These are phyloP conservation scores for Magnusiomyces suaveolens DNA, from an alignment of 1,139 yeast genomes.

Conservation along the genomic window DNA sequence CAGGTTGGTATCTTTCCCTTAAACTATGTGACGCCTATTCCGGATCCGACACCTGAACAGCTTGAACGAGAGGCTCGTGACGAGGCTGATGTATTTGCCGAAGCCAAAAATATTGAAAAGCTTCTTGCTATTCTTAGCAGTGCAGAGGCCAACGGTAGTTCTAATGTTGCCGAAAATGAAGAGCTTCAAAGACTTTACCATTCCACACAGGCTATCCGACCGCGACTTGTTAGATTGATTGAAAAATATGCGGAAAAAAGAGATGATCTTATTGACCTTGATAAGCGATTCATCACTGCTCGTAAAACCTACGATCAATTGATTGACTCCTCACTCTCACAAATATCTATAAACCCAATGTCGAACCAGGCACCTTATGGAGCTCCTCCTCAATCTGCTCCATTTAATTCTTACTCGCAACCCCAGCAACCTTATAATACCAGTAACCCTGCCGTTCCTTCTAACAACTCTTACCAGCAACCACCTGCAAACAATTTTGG, in stretches of 20 bases:
- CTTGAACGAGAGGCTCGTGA: slow-evolving; percentile 35
- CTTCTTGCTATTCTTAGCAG: slow-evolving; percentile 51
- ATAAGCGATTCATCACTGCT: slow-evolving; percentile 60
- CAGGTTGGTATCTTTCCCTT: slow-evolving; percentile 84
- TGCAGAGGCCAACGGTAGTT: slow-evolving; percentile 22
- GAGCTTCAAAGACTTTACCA: slow-evolving; percentile 52
- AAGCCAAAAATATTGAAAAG: slow-evolving; percentile 51
- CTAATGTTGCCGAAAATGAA: slow-evolving; percentile 34
- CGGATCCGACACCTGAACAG: slow-evolving; percentile 54
- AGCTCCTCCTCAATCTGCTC: background rate
- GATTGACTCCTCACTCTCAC: slow-evolving; percentile 40
- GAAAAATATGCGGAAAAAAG: slow-evolving; percentile 67
- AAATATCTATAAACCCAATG: slow-evolving; percentile 19
- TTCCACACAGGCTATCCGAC: slow-evolving; percentile 60
- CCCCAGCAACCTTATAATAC: background rate
- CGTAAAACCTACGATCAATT: slow-evolving; percentile 59
- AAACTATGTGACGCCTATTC: slow-evolving; percentile 77
- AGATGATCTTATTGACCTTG: slow-evolving; percentile 61
- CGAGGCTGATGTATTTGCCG: slow-evolving; percentile 40
- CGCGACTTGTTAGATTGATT: slow-evolving; percentile 59
- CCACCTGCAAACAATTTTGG: slow-evolving; percentile 1
- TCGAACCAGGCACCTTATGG: slow-evolving; percentile 6
- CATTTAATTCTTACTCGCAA: background rate
- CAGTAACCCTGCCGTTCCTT: background rate
- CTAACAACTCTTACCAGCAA: background rate